These are phyloP conservation scores for Globisporangium barbulae DNA, from an alignment of 352 stramenopile genomes.

Conservation along the genomic window DNA sequence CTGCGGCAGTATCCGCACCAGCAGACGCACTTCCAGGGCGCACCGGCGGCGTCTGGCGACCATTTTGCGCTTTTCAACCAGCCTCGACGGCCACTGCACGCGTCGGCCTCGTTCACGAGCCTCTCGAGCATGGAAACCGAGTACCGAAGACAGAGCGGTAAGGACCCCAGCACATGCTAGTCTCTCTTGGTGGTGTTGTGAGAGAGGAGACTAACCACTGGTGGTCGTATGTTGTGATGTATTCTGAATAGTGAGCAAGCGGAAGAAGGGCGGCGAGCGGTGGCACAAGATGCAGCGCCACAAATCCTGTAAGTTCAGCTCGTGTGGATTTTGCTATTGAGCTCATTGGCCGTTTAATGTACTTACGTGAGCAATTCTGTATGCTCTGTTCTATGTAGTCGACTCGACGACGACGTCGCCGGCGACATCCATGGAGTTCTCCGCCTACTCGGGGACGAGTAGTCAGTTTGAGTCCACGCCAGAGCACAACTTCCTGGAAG, in stretches of 20 bases:
- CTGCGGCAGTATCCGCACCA: slow-evolving; percentile 45
- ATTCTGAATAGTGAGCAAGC: slow-evolving; percentile 41
- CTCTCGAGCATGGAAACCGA: slow-evolving; percentile 73
- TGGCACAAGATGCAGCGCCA: slow-evolving; percentile 68
- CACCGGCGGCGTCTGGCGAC: slow-evolving; percentile 6
- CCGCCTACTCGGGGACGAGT: slow-evolving; percentile 16
- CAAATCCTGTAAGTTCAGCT: slow-evolving; percentile 32
- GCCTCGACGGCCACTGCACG: slow-evolving; percentile 43
- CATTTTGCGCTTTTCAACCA: slow-evolving; percentile 22
- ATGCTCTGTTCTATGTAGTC: slow-evolving; percentile 15
- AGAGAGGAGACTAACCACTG: neutral
- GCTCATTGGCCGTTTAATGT: neutral
- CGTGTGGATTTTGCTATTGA: neutral
- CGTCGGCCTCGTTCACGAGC: slow-evolving; percentile 69
- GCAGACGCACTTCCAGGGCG: slow-evolving; percentile 23
- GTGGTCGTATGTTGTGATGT: slow-evolving; percentile 4
- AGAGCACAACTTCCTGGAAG: slow-evolving; percentile 43
- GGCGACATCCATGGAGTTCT: slow-evolving; percentile 39
- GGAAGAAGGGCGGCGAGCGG: slow-evolving; percentile 59
- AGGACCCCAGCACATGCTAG: slow-evolving; percentile 10
- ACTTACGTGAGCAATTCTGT: neutral
- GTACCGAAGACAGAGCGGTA: slow-evolving; percentile 44
- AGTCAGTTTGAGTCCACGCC: slow-evolving; percentile 34
- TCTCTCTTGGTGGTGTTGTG: neutral
- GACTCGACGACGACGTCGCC: slow-evolving; percentile 55